Evolutionary conservation across 169 alveolate species (phyloP), one percentile per base, ranked within the genome.

Genomic region (Theileria parva): DNA sequence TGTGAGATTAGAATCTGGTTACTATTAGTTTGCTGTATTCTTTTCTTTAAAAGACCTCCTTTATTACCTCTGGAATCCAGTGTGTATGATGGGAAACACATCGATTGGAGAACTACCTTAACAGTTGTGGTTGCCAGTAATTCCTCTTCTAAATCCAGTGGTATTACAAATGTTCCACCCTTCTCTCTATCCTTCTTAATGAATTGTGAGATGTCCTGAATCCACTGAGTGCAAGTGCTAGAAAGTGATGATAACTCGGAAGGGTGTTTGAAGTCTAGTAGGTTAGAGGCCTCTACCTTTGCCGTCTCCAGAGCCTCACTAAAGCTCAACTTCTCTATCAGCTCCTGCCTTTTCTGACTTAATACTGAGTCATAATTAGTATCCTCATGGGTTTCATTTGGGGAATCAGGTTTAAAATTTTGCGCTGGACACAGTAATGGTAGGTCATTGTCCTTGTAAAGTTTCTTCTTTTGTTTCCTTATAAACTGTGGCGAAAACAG

Each of bases 1-100:
- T 90, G 91, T 1, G 93, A 86, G 15, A 90, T 83, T 2, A 90
- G 81, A 2, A 88, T 86, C 77, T 90, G 94, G 74, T 90, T 87
- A 2, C 92, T 71, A 19, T 83, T 80, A 19, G 88, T 73, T 53
- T 81, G 88, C 63, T 81, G 88, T 15, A 79, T 77, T 12, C 83
- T 69, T n/a, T 80, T 72, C 61, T 50, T 77, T 84, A 76, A 72
- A 85, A 70, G 69, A 55, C 77, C 85, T 6, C 83, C 89, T 67
- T 50, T 87, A 63, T 80, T 83, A 59, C 78, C 85, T 72, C 34
- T 87, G 80, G 83, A 81, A 60, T 77, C 87, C 61, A 21, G 86
- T 55, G 86, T 86, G 21, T 86, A 87, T 11, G 90, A 72, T 5
- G 94, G 94, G 61, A 87, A 85, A 59, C 91, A 90, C 63, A 90